Evolutionary conservation across 1,284 basidiomycete genomes (phyloP), one percentile per base, ranked within the genome.

Genomic region (Ceratorhiza oryzae-sativae): DNA sequence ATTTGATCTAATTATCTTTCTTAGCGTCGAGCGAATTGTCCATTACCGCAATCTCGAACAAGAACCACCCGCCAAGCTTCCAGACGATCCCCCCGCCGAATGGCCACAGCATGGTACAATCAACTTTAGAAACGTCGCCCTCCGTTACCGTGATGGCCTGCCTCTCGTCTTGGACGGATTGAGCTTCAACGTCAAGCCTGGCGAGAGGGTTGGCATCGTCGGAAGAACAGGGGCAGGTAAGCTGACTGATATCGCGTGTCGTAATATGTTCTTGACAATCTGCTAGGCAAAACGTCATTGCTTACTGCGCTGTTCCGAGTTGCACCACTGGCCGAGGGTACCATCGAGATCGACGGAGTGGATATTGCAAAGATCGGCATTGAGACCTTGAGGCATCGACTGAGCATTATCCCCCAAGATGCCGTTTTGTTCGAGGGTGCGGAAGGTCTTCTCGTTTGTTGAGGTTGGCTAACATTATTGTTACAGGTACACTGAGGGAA

Each of bases 201-300:
- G 92, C 1, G 87, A 92, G 78, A 92, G 93, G 80, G 79, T 94
- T 73, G 91, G 91, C 6, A 85, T 94, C 41, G 89, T 93, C 20
- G 91, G 91, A 8, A 81, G 90, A 8, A 92, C 90, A 0, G 90
- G 89, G 15, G 88, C 90, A 58, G 88, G 86, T 79, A 78, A 80
- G 77, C 77, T 76, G n/a, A 75, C 53, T 39, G 39, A 32, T 23
- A 34, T n/a, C 34, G 27, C 18, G 10, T n/a, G 34, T 41, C 15
- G 53, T 36, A 5, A 42, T 10, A 23, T 9, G 34, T 45, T 70
- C 25, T 18, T 55, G 20, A 30, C 1, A 30, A 51, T 13, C 23
- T 3, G 10, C 51, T 80, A 76, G 89, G 92, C 36, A 94, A 94
- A 81, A 89, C 87, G 65, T 92, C 91, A 1, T 80, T 95, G 12